Evolutionary conservation across 352 stramenopile species (phyloP), one percentile per base, ranked within the genome.

Genomic region (Globisporangium acanthophoron): DNA sequence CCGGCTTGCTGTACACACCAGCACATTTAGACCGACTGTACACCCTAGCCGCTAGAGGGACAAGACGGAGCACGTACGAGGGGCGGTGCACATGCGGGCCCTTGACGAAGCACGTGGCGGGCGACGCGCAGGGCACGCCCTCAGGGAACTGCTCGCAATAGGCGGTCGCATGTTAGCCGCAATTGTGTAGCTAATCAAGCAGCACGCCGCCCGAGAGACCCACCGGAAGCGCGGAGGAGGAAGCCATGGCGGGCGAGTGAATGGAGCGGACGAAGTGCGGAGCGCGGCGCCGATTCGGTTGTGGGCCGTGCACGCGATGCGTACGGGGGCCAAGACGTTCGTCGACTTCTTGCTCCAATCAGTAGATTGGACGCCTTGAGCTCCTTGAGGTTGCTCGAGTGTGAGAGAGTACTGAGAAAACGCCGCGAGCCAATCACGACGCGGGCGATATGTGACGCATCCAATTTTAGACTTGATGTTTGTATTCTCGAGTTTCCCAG

Each of bases 21-120:
- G 24, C 24, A 27, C 24, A 27, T 27, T 27, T 27, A 27, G 24
- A 27, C 24, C 24, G 1, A 27, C 24, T 27, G 1, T 27, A 27
- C 24, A 27, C 24, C 24, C 24, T 27, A 27, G 24, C 24, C 24
- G 24, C 24, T 27, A 27, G 24, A 27, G 24, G 24, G 1, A 48
- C 40, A 47, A 35, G 59, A 31, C 53, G 20, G 13, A 47, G 31
- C 43, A 37, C 50, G 56, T 70, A 80, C 58, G 73, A 70, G 29
- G 74, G 70, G 43, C 78, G 80, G 47, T 91, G 80, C 45, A 87
- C 74, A 69, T 90, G 80, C 45, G 74, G 63, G 24, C 72, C 64
- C 67, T 87, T 76, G 57, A 90, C 66, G 56, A 88, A 90, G 73
- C 80, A 90, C 48, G 71, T 74, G 31, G 77, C 67, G 4, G 78